A percentile compares a stretch with the other conserved stretches of the same genome.
Evolutionary conservation across 1,284 basidiomycete species (phyloP).

Genomic region (Chondrostereum purpureum): DNA sequence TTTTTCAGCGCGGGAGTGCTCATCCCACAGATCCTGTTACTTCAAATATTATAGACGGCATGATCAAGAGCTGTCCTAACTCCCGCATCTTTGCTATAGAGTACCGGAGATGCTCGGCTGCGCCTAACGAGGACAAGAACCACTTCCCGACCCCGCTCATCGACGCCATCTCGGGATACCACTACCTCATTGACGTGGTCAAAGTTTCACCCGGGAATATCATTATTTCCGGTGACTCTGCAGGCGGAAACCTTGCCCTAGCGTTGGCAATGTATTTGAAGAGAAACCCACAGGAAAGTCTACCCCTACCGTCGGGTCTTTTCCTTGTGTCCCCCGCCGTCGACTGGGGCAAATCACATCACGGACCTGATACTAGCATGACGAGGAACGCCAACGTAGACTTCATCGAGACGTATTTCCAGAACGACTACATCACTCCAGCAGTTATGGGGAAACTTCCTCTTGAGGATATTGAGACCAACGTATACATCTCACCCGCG

Average conservation of each 20-base stretch:
- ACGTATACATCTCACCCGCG: background rate
- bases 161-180: slow-evolving; percentile 33
- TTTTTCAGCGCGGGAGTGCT: background rate
- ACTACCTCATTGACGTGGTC: slow-evolving; percentile 30
- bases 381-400: background rate
- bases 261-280: slow-evolving; percentile 20
- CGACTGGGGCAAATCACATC: background rate
- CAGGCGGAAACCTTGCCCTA: slow-evolving; percentile 23
- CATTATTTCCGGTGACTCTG: slow-evolving; percentile 32
- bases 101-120: slow-evolving; percentile 17
- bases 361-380: background rate
- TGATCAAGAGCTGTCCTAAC: background rate
- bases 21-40: background rate
- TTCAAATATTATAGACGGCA: background rate
- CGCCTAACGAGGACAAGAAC: slow-evolving; percentile 18
- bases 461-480: background rate
- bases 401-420: background rate
- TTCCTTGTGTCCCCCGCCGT: background rate
- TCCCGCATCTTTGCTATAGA: slow-evolving; percentile 14
- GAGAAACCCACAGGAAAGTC: background rate
- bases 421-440: background rate
- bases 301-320: background rate
- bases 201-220: slow-evolving; percentile 33
- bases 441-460: background rate
- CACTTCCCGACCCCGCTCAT: slow-evolving; percentile 40